A percentile compares a stretch with the other conserved stretches of the same genome.
These are phyloP conservation scores for Candida loeiensis DNA, from an alignment of 805 yeast genomes.

Conservation along the genomic window DNA sequence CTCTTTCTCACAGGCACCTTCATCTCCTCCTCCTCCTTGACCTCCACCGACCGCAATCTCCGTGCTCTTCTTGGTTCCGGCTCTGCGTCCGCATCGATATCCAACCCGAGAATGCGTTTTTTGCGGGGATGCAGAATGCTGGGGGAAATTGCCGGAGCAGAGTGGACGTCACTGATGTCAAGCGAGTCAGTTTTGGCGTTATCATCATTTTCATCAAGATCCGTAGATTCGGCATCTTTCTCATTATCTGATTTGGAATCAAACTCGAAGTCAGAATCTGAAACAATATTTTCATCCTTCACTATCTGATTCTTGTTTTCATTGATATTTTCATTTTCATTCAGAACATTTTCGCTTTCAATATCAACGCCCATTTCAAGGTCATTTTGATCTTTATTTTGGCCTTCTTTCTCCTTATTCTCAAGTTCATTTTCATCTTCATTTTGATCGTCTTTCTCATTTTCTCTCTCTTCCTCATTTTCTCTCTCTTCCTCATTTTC, in stretches of 20 bases:
- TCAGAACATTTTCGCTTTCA: not conserved
- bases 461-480: conserved; percentile 3
- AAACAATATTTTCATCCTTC: too few species aligned
- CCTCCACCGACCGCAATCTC: conserved; percentile 16
- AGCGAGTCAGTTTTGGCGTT: too few species aligned
- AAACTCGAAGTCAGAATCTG: not conserved
- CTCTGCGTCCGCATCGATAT: conserved; percentile 16
- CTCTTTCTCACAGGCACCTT: not conserved
- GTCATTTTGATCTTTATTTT: not conserved
- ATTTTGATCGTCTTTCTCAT: conserved; percentile 1
- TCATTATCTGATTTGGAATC: not conserved
- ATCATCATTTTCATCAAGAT: not conserved
- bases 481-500: not conserved
- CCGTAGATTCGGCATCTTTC: too few species aligned
- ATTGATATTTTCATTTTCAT: not conserved
- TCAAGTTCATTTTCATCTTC: not conserved
- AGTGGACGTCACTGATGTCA: not conserved
- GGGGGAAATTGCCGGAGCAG: not conserved
- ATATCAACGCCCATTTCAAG: not conserved
- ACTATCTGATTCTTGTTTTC: too few species aligned
- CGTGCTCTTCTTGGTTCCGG: conserved; percentile 21
- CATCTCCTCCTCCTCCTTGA: not conserved
- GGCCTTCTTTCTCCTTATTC: not conserved
- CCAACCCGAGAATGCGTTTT: conserved; percentile 22
- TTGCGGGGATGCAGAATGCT: conserved; percentile 3